Conservation (phyloP, 2,329 filamentous ascomycete genomes). For the Microdochium nivale region DNA sequence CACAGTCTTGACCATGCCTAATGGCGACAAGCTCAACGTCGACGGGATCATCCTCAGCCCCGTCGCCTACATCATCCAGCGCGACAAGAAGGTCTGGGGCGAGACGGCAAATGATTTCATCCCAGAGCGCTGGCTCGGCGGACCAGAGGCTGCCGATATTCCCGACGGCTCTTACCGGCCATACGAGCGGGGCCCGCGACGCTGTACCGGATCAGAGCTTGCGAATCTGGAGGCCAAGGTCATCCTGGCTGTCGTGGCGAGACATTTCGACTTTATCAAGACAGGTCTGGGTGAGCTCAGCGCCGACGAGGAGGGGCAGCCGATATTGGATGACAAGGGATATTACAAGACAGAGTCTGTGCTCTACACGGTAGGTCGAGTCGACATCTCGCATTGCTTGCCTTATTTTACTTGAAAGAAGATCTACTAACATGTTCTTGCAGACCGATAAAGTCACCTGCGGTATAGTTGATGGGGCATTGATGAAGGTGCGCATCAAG, state of each 20-base stretch:
- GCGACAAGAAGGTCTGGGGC: slow-evolving; percentile 11
- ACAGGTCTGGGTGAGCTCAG: slow-evolving; percentile 1
- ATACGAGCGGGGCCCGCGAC: slow-evolving; percentile 2
- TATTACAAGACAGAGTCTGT: slow-evolving; percentile 3
- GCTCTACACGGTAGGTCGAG: slow-evolving; percentile 2
- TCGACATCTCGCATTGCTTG: too few species aligned
- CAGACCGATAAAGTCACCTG: too few species aligned
- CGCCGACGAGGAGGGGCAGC: slow-evolving; percentile 1
- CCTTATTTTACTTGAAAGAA: not conserved
- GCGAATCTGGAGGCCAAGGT: slow-evolving; percentile 4
- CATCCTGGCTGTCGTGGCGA: slow-evolving; percentile 2
- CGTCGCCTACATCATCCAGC: slow-evolving; percentile 9
- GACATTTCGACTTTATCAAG: slow-evolving; percentile 4
- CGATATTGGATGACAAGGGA: slow-evolving; percentile 2
- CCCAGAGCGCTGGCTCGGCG: slow-evolving; percentile 18
- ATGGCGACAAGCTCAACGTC: slow-evolving; percentile 4
- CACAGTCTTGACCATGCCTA: slow-evolving; percentile 8
- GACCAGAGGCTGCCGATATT: slow-evolving; percentile 1
- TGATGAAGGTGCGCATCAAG: too few species aligned
- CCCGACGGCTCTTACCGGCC: slow-evolving; percentile 32
- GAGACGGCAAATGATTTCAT: slow-evolving; percentile 12
- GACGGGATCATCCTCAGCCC: slow-evolving; percentile 10
- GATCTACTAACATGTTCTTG: too few species aligned
- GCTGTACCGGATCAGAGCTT: slow-evolving; percentile 3
- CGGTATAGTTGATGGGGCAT: too few species aligned